Evolutionary conservation across 2,329 filamentous ascomycete genomes (phyloP).

Genomic region (Xylaria sp.): DNA sequence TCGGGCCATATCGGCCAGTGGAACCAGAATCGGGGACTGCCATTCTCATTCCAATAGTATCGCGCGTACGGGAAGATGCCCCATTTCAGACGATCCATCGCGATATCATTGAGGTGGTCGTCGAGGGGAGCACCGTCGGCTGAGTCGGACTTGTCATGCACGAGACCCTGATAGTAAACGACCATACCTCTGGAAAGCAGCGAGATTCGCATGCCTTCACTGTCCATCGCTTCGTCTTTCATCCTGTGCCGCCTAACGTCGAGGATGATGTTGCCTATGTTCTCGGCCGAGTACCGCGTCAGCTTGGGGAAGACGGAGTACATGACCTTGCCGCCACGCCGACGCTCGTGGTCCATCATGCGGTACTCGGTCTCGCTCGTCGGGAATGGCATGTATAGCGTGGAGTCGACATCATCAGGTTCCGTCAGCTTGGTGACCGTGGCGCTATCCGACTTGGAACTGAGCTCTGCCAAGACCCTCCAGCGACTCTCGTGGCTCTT

Average conservation of each 20-base stretch:
- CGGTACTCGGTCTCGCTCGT: conserved; percentile 25
- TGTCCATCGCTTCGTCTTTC: neutral
- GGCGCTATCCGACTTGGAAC: neutral
- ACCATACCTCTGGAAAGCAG: conserved; percentile 42
- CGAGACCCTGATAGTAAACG: conserved; percentile 49
- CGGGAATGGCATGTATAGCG: conserved; percentile 24
- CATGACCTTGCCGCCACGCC: conserved; percentile 48
- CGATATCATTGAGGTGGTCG: conserved; percentile 29
- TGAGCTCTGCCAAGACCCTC: conserved; percentile 25
- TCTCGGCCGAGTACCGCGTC: conserved; percentile 44
- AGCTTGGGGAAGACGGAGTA: conserved; percentile 48
- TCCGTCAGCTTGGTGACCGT: neutral
- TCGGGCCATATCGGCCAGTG: conserved; percentile 31
- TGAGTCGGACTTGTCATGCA: conserved; percentile 36
- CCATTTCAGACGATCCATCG: neutral
- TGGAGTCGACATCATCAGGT: neutral
- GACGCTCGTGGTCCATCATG: conserved; percentile 38
- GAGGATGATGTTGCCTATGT: conserved; percentile 31
- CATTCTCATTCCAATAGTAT: conserved; percentile 22
- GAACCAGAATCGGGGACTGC: neutral
- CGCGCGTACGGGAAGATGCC: conserved; percentile 23
- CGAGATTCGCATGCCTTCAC: conserved; percentile 44
- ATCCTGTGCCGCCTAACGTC: neutral
- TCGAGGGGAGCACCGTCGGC: conserved; percentile 39
- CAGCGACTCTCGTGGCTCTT: conserved; percentile 34